Evolutionary conservation across 176 grass and related monocot genomes (phyloP).

Genomic region (bread wheat (Triticum aestivum)): DNA sequence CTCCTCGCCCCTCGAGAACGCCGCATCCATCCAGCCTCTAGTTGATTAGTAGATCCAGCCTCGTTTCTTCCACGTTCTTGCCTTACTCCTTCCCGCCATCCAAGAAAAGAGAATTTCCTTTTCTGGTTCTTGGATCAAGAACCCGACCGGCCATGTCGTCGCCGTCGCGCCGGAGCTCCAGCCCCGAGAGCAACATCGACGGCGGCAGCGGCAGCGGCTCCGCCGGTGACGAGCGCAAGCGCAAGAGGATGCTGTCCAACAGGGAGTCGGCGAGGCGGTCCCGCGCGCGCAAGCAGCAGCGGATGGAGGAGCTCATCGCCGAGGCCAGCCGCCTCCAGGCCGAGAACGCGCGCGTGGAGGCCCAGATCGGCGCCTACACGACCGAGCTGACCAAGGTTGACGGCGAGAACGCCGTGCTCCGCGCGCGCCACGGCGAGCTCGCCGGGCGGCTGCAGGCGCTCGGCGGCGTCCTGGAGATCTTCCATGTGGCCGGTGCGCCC

Average conservation of each 20-base stretch:
- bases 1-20: not conserved
- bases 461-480: constrained; percentile 45
- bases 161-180: constrained; percentile 43
- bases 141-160: constrained; percentile 36
- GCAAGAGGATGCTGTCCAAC: constrained; percentile 84
- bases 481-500: constrained; percentile 52
- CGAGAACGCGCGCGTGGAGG: constrained; percentile 39
- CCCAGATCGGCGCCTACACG: constrained; percentile 28
- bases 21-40: not conserved
- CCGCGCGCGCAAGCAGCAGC: constrained; percentile 67
- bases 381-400: constrained; percentile 44
- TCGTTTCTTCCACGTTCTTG: not conserved
- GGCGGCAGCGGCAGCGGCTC: not conserved
- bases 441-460: constrained; percentile 45
- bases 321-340: constrained; percentile 48
- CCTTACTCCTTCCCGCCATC: not conserved
- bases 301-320: constrained; percentile 53
- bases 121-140: not conserved
- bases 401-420: constrained; percentile 59
- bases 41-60: constrained; percentile 18
- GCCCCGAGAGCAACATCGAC: constrained; percentile 41
- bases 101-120: not conserved
- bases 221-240: constrained; percentile 54
- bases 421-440: constrained; percentile 51
- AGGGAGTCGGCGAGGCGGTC: constrained; percentile 69